These are phyloP conservation scores for Lachnellula willkommii DNA, from an alignment of 2,329 filamentous ascomycete genomes.

Conservation along the genomic window DNA sequence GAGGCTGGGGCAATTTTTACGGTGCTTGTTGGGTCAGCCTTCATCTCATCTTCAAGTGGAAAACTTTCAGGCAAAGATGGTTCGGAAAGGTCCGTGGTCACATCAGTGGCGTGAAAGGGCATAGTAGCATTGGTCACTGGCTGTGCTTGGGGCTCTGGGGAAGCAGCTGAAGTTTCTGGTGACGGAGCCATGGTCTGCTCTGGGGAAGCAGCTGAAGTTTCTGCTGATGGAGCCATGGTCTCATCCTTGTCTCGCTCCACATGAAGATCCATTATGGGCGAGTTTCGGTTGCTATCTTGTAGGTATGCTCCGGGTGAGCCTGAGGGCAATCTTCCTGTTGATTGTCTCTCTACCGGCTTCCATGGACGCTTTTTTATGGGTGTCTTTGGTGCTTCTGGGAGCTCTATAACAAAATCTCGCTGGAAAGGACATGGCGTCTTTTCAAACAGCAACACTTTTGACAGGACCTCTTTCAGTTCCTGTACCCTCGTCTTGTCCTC, in stretches of 20 bases:
- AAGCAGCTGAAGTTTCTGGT: background rate
- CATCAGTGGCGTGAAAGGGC: background rate
- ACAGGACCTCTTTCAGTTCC: conserved; percentile 63
- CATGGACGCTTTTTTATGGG: conserved; percentile 64
- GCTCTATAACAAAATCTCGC: conserved; percentile 66
- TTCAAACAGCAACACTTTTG: conserved; percentile 75
- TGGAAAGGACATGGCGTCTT: conserved; percentile 83
- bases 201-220: background rate
- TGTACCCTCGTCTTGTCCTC: conserved; percentile 61
- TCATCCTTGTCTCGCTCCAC: background rate
- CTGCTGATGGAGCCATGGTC: background rate
- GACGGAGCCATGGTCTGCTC: background rate
- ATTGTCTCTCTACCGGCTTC: conserved; percentile 44
- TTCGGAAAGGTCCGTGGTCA: background rate
- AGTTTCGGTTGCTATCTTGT: conserved; percentile 1
- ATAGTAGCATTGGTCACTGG: too few species aligned
- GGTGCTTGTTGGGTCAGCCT: background rate
- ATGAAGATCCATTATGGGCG: background rate
- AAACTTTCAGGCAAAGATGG: background rate
- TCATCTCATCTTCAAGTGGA: background rate
- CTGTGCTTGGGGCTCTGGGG: background rate
- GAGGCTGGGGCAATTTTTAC: background rate
- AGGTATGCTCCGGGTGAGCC: conserved; percentile 4
- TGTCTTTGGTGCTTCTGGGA: conserved; percentile 63
- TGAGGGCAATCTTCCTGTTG: conserved; percentile 8